Base-by-base conservation (phyloP, 306 rosid genomes). In the Trifolium dubium region DNA sequence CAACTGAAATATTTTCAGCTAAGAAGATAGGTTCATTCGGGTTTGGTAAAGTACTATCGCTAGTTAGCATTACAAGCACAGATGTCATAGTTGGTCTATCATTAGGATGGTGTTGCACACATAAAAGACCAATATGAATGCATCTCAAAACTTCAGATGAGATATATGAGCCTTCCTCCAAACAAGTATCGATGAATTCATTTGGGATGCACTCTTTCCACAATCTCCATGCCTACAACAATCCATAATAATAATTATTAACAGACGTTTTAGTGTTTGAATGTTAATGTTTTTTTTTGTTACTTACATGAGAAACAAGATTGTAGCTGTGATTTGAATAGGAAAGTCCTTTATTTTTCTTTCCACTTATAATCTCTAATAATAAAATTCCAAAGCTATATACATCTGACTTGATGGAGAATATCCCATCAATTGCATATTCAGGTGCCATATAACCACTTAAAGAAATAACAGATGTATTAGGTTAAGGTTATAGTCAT, bases 61-160 rank as follows among this genome's bases (percentile, higher is more conserved):
- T 50, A 10, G 37, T 61, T 41, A 78, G 31, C 81, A 78, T 78
- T 19, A 63, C 37, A 51, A 63, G n/a, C 66, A 78, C 50, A 8
- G 37, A 50, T 50, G 81, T 43, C 81, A 78, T 78, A 19, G 44
- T 62, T 50, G 77, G 81, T 11, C 77, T 78, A 15, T 78, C 81
- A 5, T 62, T 10, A 0, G 72, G 77, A 51, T 40, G 49, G 5
- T 70, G 77, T 8, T 70, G 81, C 3, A 63, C 35, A 40, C 81
- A 78, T 18, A 63, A 12, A 17, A 70, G 77, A 60, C 72, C 53
- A 40, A 78, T 30, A 0, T 78, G 77, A 56, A 70, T 78, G 47
- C 81, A 70, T 0, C 77, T 62, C 5, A 79, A 10, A 0, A 12
- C 74, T 66, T 79, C 70, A 19, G 47, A 56, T 56, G 0, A 0